Evolutionary conservation across 2,329 filamentous ascomycete species (phyloP), one percentile per base, ranked within the genome.

Genomic region (Fusarium redolens): DNA sequence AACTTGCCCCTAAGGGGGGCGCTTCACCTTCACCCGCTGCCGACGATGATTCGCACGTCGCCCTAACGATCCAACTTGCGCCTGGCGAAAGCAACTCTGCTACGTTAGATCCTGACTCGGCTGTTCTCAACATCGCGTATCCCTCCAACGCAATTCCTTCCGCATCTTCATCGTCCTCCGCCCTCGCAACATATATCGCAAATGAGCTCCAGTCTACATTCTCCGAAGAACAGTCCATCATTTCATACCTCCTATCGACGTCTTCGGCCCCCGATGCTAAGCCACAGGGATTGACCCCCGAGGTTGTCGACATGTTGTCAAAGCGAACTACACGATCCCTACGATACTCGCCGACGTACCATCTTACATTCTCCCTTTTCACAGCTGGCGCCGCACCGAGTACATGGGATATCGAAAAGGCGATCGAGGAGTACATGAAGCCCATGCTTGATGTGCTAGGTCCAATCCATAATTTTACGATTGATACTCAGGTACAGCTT

Each of bases 351-450:
- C 91, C 95, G 18, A 97, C 94, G 0, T 99, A 98, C 80, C 96
- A 99, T 79, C 86, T 99, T 33, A 97, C 95, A 0, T 97, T 99
- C 79, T 99, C 96, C 0, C 87, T 99, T 6, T 98, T 99, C 80
- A 96, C 94, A 0, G 92, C 93, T 17, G 91, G 91, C 3, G 88
- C 92, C 3, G 81, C 86, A 0, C 96, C 96, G 4, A 97, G 93
- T 37, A 92, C 92, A 14, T 99, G 96, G 96, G 94, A 97, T 58
- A 94, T 98, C 56, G 93, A 98, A 73, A 83, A 88, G 40, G 95
- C 96, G 1, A 87, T 98, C 14, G 87, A 92, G 30, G 88, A 93
- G 73, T 96, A 97, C 81, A 91, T 99, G 81, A 86, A 89, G 59
- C 96, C 96, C 1, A 87, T 98, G 51, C 86, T 99, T 0, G 87